Evolutionary conservation across 768 basidiomycete species (phyloP).

Genomic region (Tulasnella sp.): DNA sequence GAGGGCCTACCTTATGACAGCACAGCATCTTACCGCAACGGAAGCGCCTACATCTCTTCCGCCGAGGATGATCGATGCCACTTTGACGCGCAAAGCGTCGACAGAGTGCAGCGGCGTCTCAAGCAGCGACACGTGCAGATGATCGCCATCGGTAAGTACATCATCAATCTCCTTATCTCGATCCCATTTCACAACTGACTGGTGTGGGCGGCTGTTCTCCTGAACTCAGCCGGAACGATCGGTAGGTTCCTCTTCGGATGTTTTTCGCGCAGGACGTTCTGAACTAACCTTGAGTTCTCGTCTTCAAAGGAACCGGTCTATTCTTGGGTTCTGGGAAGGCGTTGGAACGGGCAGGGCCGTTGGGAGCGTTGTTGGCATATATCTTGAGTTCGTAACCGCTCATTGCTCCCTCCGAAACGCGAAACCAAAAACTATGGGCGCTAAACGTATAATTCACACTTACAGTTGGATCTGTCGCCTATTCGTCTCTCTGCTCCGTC

Average conservation of each 20-base stretch:
- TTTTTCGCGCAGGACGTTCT: too few relatives aligned
- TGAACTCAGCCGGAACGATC: conserved; percentile 51
- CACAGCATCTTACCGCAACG: too few relatives aligned
- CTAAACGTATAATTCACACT: too few relatives aligned
- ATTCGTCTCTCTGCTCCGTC: conserved; percentile 54
- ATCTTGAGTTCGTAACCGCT: conserved; percentile 18
- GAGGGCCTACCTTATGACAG: too few relatives aligned
- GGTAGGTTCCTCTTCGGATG: conserved; percentile 27
- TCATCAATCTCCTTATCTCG: not conserved
- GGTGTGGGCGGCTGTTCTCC: not conserved
- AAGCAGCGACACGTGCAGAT: conserved; percentile 76
- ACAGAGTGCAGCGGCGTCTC: conserved; percentile 59
- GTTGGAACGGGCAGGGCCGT: conserved; percentile 48
- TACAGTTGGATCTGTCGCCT: conserved; percentile 56
- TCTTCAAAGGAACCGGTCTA: conserved; percentile 46
- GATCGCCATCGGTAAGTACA: conserved; percentile 32
- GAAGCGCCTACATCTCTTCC: conserved; percentile 2
- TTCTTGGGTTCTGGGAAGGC: conserved; percentile 63
- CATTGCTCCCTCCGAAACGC: too few relatives aligned
- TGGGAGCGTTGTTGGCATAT: conserved; percentile 58
- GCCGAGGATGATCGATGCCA: conserved; percentile 27
- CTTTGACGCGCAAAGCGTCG: conserved; percentile 50
- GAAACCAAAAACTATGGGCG: too few relatives aligned
- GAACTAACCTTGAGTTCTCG: not conserved
- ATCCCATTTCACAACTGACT: not conserved